Evolutionary conservation across 139 green algal species (phyloP), one percentile per base, ranked within the genome.

Genomic region (Auxenochlorella pyrenoidosa): DNA sequence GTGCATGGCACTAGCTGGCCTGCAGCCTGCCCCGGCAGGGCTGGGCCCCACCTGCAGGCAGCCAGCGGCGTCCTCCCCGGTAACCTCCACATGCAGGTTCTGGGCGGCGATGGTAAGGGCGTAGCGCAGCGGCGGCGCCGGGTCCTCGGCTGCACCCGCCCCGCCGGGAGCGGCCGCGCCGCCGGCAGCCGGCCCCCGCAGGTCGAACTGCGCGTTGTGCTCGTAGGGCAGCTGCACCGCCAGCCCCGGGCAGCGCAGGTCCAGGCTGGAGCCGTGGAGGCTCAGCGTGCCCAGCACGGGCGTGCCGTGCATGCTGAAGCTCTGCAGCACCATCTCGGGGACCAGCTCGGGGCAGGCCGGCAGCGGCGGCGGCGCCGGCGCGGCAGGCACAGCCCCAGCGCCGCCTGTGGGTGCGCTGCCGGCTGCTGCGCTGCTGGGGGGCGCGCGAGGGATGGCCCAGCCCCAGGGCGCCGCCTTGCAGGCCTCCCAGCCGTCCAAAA

Each of bases 171-270:
- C n/a, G 22, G 78, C 78, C 63, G 60, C 41, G 41, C 73, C 12
- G n/a, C 43, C 43, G 5, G 19, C 47, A 21, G n/a, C 65, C 30
- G 63, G 41, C 1, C 58, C 58, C 19, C 73, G 59, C 40, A 88
- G n/a, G 58, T 83, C 75, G 32, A 84, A 59, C n/a, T 84, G 60
- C 1, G 75, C 36, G 28, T 87, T 87, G 80, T 90, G 87, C 19
- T 60, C 16, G 66, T 92, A 92, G 24, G 89, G 89, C 71, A 92
- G 77, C 59, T 88, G 78, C 40, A 86, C 44, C 34, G 89, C 89
- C 28, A 92, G 54, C 28, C 89, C 89, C 43, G 89, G 85, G 65
- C 89, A 92, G 34, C 72, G 66, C 68, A 92, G 26, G 43, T 43
- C 36, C 15, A 90, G 32, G 32, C 34, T 75, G 38, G 43, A 73